These are phyloP conservation scores for Ceratocystis huliohia DNA, from an alignment of 2,329 filamentous ascomycete genomes.

Conservation along the genomic window DNA sequence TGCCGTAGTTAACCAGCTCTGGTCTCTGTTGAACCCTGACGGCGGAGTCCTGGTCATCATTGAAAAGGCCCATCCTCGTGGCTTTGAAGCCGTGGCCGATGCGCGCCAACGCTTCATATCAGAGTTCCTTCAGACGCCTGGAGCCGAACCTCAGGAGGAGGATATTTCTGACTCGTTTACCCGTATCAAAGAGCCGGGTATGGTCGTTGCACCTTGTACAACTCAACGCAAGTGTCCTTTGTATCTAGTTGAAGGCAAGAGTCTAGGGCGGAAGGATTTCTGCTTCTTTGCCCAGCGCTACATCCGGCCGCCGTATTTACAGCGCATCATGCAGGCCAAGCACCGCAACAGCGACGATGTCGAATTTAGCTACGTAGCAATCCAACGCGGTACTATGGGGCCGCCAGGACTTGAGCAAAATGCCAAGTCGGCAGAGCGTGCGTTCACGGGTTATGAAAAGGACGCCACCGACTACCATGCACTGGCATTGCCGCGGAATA, in stretches of 20 bases:
- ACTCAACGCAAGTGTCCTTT: conserved; percentile 83
- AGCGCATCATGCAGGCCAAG: conserved; percentile 55
- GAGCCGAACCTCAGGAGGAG: conserved; percentile 28
- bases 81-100: conserved; percentile 82
- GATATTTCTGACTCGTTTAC: conserved; percentile 23
- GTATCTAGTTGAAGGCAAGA: conserved; percentile 60
- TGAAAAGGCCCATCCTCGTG: conserved; percentile 82
- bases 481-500: conserved; percentile 61
- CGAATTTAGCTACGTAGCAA: conserved; percentile 76
- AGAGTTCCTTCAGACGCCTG: conserved; percentile 49
- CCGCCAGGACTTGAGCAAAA: conserved; percentile 22
- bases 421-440: conserved; percentile 44
- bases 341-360: conserved; percentile 80
- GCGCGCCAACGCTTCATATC: conserved; percentile 68
- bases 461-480: conserved; percentile 44
- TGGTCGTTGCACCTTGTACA: conserved; percentile 67
- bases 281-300: conserved; percentile 88
- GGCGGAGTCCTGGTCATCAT: conserved; percentile 78
- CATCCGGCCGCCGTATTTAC: conserved; percentile 69
- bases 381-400: conserved; percentile 56
- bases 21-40: conserved; percentile 69
- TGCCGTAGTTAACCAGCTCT: conserved; percentile 72
- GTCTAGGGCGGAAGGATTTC: conserved; percentile 68
- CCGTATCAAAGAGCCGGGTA: conserved; percentile 43
- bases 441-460: conserved; percentile 53